Evolutionary conservation across 202 grass and related monocot species (phyloP), one percentile per base, ranked within the genome.

Genomic region (Schoenoplectus tabernaemontani): DNA sequence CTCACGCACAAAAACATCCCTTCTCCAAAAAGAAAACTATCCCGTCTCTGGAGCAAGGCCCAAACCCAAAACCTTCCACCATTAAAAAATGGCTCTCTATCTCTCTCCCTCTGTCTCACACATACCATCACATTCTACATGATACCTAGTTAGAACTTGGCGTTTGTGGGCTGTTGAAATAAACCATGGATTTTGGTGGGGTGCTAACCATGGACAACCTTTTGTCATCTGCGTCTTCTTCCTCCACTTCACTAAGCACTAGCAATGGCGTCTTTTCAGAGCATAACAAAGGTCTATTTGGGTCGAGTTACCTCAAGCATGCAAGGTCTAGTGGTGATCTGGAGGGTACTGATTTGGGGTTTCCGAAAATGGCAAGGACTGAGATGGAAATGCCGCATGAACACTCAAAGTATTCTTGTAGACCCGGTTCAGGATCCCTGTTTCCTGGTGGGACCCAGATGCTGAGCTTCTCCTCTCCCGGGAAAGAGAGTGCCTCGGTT

Each of bases 401-500:
- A 1, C 7, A 13, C 22, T 59, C 78, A 12, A 64, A 51, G 43
- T 38, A 65, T 48, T 57, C 66, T 17, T 77, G 71, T 84, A 78
- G 74, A 90, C 82, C 90, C 13, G 48, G 58, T 85, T 76, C 80
- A 28, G 53, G 60, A 59, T 87, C 87, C 44, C 65, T 81, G 46
- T 84, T 87, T 43, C 64, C 82, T 20, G 78, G 80, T 11, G 62
- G 74, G n/a, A 70, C 74, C 70, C 88, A 86, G 82, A 93, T 97
- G 93, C 64, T 97, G 23, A 91, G 87, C 85, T 97, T 97, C 88
- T 89, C 89, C 67, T 84, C 88, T 78, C 74, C 80, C 48, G 61
- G 67, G 6, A 87, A 82, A 78, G 81, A 81, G 33, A 72, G 74
- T 84, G 74, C 68, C 66, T 74, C 58, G 34, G 12, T 53, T 28